Conservation (phyloP, 352 stramenopile species). For the Phytophthora vignae region DNA sequence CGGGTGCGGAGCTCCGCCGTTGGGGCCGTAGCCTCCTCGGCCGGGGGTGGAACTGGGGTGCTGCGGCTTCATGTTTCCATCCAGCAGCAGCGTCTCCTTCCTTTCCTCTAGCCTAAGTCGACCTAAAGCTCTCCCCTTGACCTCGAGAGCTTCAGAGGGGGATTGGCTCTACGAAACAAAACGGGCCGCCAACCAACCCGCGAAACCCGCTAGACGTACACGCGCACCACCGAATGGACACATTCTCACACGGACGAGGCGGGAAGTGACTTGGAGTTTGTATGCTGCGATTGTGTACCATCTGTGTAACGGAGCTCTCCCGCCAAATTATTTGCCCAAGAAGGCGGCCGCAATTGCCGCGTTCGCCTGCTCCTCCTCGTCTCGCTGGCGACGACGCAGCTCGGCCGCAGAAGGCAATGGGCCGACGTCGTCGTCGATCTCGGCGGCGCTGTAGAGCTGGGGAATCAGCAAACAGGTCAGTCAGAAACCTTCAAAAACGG, state of each 20-base stretch:
- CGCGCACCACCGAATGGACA: neutral
- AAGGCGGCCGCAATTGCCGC: slow-evolving; percentile 46
- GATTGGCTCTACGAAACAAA: slow-evolving; percentile 22
- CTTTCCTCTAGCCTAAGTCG: slow-evolving; percentile 20
- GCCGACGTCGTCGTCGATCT: neutral
- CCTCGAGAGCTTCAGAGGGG: slow-evolving; percentile 16
- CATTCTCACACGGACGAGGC: neutral
- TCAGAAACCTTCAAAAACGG: slow-evolving; percentile 22
- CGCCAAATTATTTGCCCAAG: slow-evolving; percentile 23
- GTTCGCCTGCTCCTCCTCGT: slow-evolving; percentile 39
- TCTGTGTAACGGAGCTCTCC: slow-evolving; percentile 4
- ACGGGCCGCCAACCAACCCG: slow-evolving; percentile 27
- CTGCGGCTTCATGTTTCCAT: slow-evolving; percentile 70
- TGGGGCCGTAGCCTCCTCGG: slow-evolving; percentile 38
- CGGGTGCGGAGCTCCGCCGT: slow-evolving; percentile 32
- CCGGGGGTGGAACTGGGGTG: slow-evolving; percentile 42
- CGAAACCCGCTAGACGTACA: slow-evolving; percentile 26
- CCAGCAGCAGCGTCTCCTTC: slow-evolving; percentile 26
- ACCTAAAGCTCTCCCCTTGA: slow-evolving; percentile 45
- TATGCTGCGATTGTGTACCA: slow-evolving; percentile 13
- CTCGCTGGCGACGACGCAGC: slow-evolving; percentile 16
- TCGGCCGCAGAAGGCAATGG: neutral
- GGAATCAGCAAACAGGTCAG: neutral
- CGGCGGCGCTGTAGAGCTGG: slow-evolving; percentile 22
- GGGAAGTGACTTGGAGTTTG: slow-evolving; percentile 20